Evolutionary conservation across 345 rosid genomes (phyloP).

Genomic region (Melastoma malabathricum): DNA sequence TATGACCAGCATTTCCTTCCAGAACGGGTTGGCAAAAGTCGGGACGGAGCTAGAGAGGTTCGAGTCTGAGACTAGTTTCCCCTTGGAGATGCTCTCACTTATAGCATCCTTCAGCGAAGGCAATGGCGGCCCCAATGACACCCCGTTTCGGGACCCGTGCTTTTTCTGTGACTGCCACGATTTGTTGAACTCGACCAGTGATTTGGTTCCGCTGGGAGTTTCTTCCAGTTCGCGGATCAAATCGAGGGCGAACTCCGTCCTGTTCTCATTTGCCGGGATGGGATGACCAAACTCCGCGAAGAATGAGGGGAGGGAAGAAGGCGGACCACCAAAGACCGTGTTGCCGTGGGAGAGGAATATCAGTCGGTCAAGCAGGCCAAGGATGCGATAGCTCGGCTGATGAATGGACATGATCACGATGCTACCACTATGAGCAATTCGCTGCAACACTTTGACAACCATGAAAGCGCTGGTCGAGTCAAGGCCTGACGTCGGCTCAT

Average conservation of each 20-base stretch:
- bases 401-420: conserved; percentile 89
- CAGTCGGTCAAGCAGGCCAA: conserved; percentile 56
- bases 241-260: conserved; percentile 78
- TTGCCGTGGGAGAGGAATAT: conserved; percentile 75
- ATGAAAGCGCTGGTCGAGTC: conserved; percentile 91
- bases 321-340: conserved; percentile 64
- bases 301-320: conserved; percentile 38
- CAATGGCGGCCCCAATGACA: conserved; percentile 1
- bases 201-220: conserved; percentile 50
- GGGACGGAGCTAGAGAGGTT: conserved; percentile 37
- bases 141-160: background rate
- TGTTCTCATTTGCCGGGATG: conserved; percentile 72
- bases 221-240: conserved; percentile 77
- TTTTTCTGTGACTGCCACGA: conserved; percentile 30
- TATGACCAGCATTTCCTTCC: conserved; percentile 72
- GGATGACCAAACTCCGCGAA: conserved; percentile 72
- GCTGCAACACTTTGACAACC: conserved; percentile 84
- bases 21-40: conserved; percentile 65
- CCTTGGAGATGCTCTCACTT: conserved; percentile 55
- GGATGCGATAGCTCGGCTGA: conserved; percentile 85
- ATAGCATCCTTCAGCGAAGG: conserved; percentile 71
- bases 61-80: conserved; percentile 61
- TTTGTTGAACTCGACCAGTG: conserved; percentile 64
- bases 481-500: conserved; percentile 90
- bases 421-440: conserved; percentile 84